Evolutionary conservation across 306 rosid genomes (phyloP).

Genomic region (Trifolium repens): DNA sequence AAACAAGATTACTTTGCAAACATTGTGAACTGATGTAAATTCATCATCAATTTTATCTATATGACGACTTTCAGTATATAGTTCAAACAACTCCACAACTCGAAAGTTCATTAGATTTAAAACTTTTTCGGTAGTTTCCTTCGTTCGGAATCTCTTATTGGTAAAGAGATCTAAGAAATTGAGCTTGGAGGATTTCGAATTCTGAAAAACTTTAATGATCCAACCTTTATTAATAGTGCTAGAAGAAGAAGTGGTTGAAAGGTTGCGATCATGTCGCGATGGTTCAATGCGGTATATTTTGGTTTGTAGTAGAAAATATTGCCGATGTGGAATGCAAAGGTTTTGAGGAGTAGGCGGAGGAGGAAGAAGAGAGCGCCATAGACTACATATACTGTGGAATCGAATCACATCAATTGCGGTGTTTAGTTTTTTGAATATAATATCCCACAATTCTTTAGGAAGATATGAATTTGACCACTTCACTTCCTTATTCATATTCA

Average conservation of each 20-base stretch:
- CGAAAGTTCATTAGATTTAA: constrained; percentile 34
- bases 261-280: background rate
- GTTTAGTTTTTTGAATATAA: background rate
- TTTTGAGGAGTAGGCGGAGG: background rate
- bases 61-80: background rate
- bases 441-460: background rate
- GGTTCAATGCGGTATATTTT: constrained; percentile 30
- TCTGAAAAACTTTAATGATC: constrained; percentile 22
- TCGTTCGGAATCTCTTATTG: background rate
- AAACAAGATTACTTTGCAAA: background rate
- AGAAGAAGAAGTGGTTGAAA: too few relatives aligned
- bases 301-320: background rate
- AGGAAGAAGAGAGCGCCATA: too few relatives aligned
- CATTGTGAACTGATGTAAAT: background rate
- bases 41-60: background rate
- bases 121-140: background rate
- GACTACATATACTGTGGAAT: too few relatives aligned
- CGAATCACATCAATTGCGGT: background rate
- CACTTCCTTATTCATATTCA: too few relatives aligned
- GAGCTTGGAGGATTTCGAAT: background rate
- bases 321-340: background rate
- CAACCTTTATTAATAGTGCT: constrained; percentile 22
- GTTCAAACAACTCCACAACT: constrained; percentile 28
- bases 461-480: too few relatives aligned
- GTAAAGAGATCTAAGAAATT: constrained; percentile 37